Conservation (phyloP, 345 rosid species). For the Clausena lansium region DNA sequence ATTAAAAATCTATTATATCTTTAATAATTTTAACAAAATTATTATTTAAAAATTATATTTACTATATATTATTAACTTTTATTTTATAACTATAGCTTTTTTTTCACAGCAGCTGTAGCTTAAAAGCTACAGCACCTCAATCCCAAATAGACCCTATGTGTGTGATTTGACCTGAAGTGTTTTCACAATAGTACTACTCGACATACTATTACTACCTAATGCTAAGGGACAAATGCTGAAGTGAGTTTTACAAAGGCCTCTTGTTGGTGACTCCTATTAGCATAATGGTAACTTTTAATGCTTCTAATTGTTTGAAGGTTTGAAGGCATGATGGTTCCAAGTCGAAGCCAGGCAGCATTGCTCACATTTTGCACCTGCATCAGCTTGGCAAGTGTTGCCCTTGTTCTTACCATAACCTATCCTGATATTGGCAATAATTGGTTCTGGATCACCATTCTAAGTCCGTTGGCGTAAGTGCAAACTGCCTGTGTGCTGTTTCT, state of each 20-base stretch:
- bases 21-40: too few species aligned
- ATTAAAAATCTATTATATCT: too few species aligned
- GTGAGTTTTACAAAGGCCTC: too few species aligned
- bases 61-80: too few species aligned
- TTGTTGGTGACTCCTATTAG: neutral
- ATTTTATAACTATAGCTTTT: too few species aligned
- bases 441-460: slow-evolving; percentile 74
- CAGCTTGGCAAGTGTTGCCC: slow-evolving; percentile 90
- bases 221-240: neutral
- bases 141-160: too few species aligned
- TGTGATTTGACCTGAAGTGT: neutral
- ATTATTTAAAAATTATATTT: too few species aligned
- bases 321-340: slow-evolving; percentile 87
- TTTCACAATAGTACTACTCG: neutral
- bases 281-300: neutral
- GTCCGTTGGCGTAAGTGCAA: slow-evolving; percentile 84
- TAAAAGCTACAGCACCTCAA: too few species aligned
- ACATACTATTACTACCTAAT: neutral
- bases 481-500: neutral
- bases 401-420: slow-evolving; percentile 79
- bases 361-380: slow-evolving; percentile 95
- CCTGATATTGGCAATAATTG: slow-evolving; percentile 91
- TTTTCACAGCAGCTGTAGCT: too few species aligned
- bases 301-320: slow-evolving; percentile 42
- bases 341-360: slow-evolving; percentile 89